These are phyloP conservation scores for Pichia sorboxylosa DNA, from an alignment of 1,139 yeast species.

Conservation along the genomic window DNA sequence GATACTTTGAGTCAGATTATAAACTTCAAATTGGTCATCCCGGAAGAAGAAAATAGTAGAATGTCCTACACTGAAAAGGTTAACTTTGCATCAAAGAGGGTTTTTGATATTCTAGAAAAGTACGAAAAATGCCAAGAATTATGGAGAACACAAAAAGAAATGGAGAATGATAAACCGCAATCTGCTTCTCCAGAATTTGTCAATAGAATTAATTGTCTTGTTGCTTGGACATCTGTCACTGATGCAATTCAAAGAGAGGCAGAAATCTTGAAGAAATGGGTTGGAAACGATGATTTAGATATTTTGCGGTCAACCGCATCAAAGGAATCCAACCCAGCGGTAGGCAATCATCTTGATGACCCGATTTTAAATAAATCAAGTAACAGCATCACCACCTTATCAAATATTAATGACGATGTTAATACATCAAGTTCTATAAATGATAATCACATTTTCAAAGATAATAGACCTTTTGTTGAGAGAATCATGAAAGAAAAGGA, in stretches of 20 bases:
- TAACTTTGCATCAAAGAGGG: conserved; percentile 32
- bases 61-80: conserved; percentile 22
- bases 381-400: background rate
- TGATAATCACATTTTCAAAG: conserved; percentile 36
- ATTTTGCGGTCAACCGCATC: conserved; percentile 19
- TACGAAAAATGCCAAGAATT: conserved; percentile 62
- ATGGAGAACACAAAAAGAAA: conserved; percentile 72
- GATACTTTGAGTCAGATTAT: conserved; percentile 60
- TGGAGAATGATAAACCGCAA: conserved; percentile 68
- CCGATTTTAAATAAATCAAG: conserved; percentile 1
- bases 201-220: conserved; percentile 60
- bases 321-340: background rate
- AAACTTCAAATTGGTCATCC: conserved; percentile 42
- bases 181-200: conserved; percentile 57
- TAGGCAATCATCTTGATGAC: background rate
- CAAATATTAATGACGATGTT: background rate
- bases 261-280: conserved; percentile 49
- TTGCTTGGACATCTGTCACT: conserved; percentile 75
- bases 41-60: conserved; percentile 13
- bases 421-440: background rate
- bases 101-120: conserved; percentile 43
- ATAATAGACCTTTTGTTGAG: conserved; percentile 70
- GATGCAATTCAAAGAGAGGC: conserved; percentile 55
- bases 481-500: conserved; percentile 78
- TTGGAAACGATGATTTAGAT: conserved; percentile 73